Conservation (phyloP, 352 stramenopile species). For the Globisporangium cystogenes region DNA sequence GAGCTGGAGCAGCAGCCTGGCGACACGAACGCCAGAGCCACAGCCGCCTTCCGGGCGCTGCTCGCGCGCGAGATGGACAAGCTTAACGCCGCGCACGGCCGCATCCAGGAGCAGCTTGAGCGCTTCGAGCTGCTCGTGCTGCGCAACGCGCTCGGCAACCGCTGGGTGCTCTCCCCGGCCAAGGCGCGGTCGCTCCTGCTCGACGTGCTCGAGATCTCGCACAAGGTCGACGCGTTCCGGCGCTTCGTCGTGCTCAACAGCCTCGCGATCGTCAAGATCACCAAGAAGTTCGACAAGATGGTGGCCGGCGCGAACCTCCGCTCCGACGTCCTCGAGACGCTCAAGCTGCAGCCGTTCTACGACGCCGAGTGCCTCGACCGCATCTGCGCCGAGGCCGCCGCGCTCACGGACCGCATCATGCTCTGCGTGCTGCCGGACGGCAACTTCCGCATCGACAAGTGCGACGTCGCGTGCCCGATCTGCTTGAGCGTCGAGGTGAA, state of each 20-base stretch:
- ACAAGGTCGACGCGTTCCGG: slow-evolving; percentile 63
- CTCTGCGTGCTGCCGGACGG: slow-evolving; percentile 61
- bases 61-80: slow-evolving; percentile 48
- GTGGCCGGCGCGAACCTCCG: slow-evolving; percentile 24
- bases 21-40: background rate
- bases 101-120: slow-evolving; percentile 48
- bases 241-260: slow-evolving; percentile 78
- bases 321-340: slow-evolving; percentile 32
- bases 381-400: slow-evolving; percentile 37
- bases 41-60: slow-evolving; percentile 21
- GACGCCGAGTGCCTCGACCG: slow-evolving; percentile 45
- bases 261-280: slow-evolving; percentile 74
- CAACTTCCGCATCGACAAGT: slow-evolving; percentile 45
- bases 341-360: slow-evolving; percentile 67
- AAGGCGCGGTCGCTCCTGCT: slow-evolving; percentile 50
- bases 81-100: slow-evolving; percentile 50
- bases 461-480: slow-evolving; percentile 57
- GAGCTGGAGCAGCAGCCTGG: background rate
- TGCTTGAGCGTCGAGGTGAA: slow-evolving; percentile 60
- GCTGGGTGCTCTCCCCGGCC: slow-evolving; percentile 47
- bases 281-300: slow-evolving; percentile 79
- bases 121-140: slow-evolving; percentile 30
- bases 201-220: slow-evolving; percentile 52
- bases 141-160: slow-evolving; percentile 35
- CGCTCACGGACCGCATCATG: slow-evolving; percentile 65